phyloP scores from a whole-genome alignment of 768 basidiomycete species.

The Pleurotus giganteus region DNA sequence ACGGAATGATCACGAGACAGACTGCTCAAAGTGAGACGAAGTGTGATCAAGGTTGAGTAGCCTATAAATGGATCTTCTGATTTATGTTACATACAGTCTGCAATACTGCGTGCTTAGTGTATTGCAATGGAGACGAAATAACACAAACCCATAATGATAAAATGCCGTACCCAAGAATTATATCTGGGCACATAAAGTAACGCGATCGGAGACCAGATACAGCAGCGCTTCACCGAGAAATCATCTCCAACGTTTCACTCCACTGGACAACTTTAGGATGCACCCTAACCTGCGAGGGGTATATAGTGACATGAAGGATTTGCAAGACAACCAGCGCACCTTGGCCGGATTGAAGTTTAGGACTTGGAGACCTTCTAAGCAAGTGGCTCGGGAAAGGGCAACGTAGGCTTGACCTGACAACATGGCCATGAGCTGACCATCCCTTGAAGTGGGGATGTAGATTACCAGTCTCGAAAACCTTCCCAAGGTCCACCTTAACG shows the following conservation, averaged over 20 bases:
- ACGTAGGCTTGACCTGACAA: conserved; percentile 83
- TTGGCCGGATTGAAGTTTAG: conserved; percentile 74
- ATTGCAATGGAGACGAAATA: too few relatives aligned
- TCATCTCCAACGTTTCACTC: conserved; percentile 65
- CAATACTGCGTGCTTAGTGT: too few relatives aligned
- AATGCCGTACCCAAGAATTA: too few relatives aligned
- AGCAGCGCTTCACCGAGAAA: conserved; percentile 23
- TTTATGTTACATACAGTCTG: too few relatives aligned
- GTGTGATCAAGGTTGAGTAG: too few relatives aligned
- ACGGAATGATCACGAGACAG: too few relatives aligned
- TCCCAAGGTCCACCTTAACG: conserved; percentile 90
- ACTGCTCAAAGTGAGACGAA: too few relatives aligned
- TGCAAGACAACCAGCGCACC: conserved; percentile 35
- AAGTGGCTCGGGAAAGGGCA: conserved; percentile 86
- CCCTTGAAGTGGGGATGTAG: not conserved
- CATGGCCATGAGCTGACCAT: conserved; percentile 5
- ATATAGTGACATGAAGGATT: not conserved
- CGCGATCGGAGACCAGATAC: too few relatives aligned
- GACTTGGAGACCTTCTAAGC: conserved; percentile 81
- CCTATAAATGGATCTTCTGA: too few relatives aligned
- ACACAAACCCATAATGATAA: too few relatives aligned
- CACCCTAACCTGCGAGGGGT: conserved; percentile 51
- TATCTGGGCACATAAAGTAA: too few relatives aligned
- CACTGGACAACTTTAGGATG: conserved; percentile 73
- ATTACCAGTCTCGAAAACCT: conserved; percentile 89